phyloP scores from a whole-genome alignment of 176 grass and related monocot species.

The barley (Hordeum vulgare) region MorexV3_pseudomolecules_assembly NC_058519.1:52288541-52289040 shows the following conservation, averaged over 20 bases:
- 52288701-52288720: neutral
- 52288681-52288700: neutral
- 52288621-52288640: too few species aligned
- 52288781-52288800: neutral
- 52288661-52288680: neutral
- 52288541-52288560: too few species aligned
- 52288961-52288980: conserved; percentile 79
- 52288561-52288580: too few species aligned
- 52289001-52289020: neutral
- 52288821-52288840: neutral
- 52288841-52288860: neutral
- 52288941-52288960: conserved; percentile 96
- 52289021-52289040: neutral
- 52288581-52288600: neutral
- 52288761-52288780: neutral
- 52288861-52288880: neutral
- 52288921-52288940: conserved; percentile 83
- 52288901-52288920: conserved; percentile 91
- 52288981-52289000: conserved; percentile 45
- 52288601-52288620: neutral
- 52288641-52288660: neutral
- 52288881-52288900: conserved; percentile 71
- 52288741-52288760: neutral
- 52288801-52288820: neutral
- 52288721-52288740: neutral